Evolutionary conservation across 768 basidiomycete species (phyloP), one percentile per base, ranked within the genome.

Genomic region (Termitomyces sp.): DNA sequence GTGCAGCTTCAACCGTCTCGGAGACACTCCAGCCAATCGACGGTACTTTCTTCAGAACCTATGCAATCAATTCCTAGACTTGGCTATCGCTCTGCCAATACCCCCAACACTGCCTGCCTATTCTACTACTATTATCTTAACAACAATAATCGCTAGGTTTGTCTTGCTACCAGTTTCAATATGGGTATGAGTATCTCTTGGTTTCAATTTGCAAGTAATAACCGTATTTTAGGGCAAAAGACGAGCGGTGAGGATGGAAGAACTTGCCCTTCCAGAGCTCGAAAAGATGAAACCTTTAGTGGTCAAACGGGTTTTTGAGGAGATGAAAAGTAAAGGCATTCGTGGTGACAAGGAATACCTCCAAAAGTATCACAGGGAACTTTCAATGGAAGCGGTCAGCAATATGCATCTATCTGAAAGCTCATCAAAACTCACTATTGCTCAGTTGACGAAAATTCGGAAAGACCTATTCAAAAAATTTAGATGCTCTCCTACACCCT

Each of bases 11-110:
- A 63, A 40, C 51, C 39, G 45, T 45, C 57, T 57, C 22, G 39
- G 44, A 32, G 57, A 54, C 33, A 45, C 42, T 29, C 54, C 48
- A 38, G 36, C 57, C 29, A 60, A 55, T 40, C 63, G 69, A 56
- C 64, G 70, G n/a, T 69, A 63, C 47, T 71, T 75, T 42, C 65
- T 80, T 32, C 77, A 76, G 53, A 65, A 63, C 40, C 66, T 85
- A 52, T 76, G 79, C 33, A 76, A 90, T 63, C 84, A 82, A 10
- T 91, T 91, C 63, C 75, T 91, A 13, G 90, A 92, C 75, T 71
- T 91, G 46, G 86, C 90, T 22, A 64, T 82, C 35, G 88, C 87
- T 3, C 72, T 91, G n/a, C 90, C 90, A 2, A 73, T 82, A 59
- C 88, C 91, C 22, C 74, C 84, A 0, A 79, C 77, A 10, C 74